phyloP scores from a whole-genome alignment of 73 alveolate species.

The Paramecium caudatum region DNA sequence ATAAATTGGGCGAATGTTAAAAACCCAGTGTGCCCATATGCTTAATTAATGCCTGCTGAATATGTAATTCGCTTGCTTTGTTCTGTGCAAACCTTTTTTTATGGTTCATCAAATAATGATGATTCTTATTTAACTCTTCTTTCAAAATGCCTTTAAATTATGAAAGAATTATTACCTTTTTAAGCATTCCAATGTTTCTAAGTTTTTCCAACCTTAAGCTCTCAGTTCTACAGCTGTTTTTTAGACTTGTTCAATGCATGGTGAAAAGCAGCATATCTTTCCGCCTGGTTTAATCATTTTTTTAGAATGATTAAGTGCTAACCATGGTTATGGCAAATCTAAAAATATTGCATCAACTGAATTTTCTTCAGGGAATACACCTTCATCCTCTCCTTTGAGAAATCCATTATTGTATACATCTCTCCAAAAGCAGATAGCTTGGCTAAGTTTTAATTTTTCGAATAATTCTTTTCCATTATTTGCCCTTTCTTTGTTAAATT shows the following conservation, averaged over 20 bases:
- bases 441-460: slow-evolving; percentile 81
- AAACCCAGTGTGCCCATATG: slow-evolving; percentile 77
- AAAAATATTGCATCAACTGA: slow-evolving; percentile 92
- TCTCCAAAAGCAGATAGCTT: slow-evolving; percentile 89
- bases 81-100: slow-evolving; percentile 57
- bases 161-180: slow-evolving; percentile 67
- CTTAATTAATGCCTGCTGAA: slow-evolving; percentile 60
- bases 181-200: slow-evolving; percentile 94
- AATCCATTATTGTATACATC: slow-evolving; percentile 97
- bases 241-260: slow-evolving; percentile 98
- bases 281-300: slow-evolving; percentile 91
- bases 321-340: slow-evolving; percentile 98
- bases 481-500: slow-evolving; percentile 95
- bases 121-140: slow-evolving; percentile 71
- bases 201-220: slow-evolving; percentile 88
- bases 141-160: slow-evolving; percentile 60
- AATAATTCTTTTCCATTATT: slow-evolving; percentile 91
- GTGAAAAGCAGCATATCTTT: slow-evolving; percentile 96
- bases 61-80: slow-evolving; percentile 60
- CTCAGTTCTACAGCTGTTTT: slow-evolving; percentile 88
- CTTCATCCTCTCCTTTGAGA: slow-evolving; percentile 81
- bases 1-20: slow-evolving; percentile 69
- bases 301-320: slow-evolving; percentile 91
- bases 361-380: slow-evolving; percentile 54
- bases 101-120: slow-evolving; percentile 59